Evolutionary conservation across 1,139 yeast genomes (phyloP), one percentile per base, ranked within the genome.

Genomic region (Diutina neorugosa): DNA sequence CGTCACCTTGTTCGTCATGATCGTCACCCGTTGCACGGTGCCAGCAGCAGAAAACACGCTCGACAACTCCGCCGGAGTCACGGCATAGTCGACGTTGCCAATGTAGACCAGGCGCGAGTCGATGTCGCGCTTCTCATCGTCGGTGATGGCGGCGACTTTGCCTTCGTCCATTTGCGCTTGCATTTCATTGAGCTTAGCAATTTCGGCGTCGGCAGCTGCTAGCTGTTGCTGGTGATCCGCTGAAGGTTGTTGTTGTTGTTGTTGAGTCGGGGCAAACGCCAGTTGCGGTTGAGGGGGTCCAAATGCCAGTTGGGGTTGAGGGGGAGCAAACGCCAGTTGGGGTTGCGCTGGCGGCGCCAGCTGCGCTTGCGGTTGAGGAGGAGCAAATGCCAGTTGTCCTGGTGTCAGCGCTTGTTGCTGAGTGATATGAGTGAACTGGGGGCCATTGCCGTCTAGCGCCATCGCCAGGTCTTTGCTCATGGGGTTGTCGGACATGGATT

Each of bases 51-150:
- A 77, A 67, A 91, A 89, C 60, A 84, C 87, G 53, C 84, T 82
- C 64, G 89, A 94, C 44, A 91, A 73, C 61, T 86, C 93, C 57
- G 84, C 82, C 9, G 96, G 96, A 3, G 91, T 80, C 3, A 91
- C 70, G 12, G 80, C 84, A 61, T 84, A 84, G 62, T 88, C 95
- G 23, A 91, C 94, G 62, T 89, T 89, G 19, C 96, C 96, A 20
- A 91, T 88, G 65, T 86, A 91, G 25, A 91, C 77, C 1, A 96
- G 86, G 56, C 94, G 77, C 2, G 88, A 77, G 65, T 91, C 98
- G 25, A 70, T 64, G 53, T 75, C 80, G 55, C 69, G 62, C 57
- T 69, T 76, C n/a, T 53, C 57, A 2, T 52, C 54, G 34, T 55
- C 59, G 34, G 59, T 51, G 52, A 53, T 16, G 44, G 44, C 21